Conservation (phyloP, 2,329 filamentous ascomycete species). For the Curvularia eragrostidis region DNA sequence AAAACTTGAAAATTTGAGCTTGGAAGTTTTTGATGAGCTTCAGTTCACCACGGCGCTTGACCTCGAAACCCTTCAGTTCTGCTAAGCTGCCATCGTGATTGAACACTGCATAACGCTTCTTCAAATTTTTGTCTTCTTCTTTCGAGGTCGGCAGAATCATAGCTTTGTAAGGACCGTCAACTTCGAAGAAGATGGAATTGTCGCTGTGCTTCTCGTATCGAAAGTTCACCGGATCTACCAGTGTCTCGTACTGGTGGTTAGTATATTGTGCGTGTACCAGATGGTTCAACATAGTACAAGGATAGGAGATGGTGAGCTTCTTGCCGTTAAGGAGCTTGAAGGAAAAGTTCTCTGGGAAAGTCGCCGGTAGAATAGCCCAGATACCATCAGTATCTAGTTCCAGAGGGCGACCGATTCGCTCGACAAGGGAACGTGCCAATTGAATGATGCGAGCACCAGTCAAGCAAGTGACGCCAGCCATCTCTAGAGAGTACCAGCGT, state of each 20-base stretch:
- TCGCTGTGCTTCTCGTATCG: slow-evolving; percentile 97
- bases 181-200: slow-evolving; percentile 99
- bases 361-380: slow-evolving; percentile 97
- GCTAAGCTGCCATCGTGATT: slow-evolving; percentile 96
- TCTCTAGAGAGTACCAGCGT: slow-evolving; percentile 98
- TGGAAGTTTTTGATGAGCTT: slow-evolving; percentile 99
- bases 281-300: slow-evolving; percentile 99
- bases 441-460: slow-evolving; percentile 98
- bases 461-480: slow-evolving; percentile 97
- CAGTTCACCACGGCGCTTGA: slow-evolving; percentile 95
- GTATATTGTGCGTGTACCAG: slow-evolving; percentile 94
- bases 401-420: slow-evolving; percentile 88
- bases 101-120: slow-evolving; percentile 98
- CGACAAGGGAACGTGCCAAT: slow-evolving; percentile 90
- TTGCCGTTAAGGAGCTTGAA: slow-evolving; percentile 97
- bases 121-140: slow-evolving; percentile 99
- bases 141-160: slow-evolving; percentile 98
- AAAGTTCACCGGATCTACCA: slow-evolving; percentile 79
- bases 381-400: slow-evolving; percentile 99
- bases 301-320: slow-evolving; percentile 95
- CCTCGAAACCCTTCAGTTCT: slow-evolving; percentile 95
- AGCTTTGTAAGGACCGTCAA: slow-evolving; percentile 95
- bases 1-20: slow-evolving; percentile 99
- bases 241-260: slow-evolving; percentile 95
- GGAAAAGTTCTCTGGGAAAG: slow-evolving; percentile 93